phyloP scores from a whole-genome alignment of 352 stramenopile genomes.

The Globisporangium takayamanum region DNA sequence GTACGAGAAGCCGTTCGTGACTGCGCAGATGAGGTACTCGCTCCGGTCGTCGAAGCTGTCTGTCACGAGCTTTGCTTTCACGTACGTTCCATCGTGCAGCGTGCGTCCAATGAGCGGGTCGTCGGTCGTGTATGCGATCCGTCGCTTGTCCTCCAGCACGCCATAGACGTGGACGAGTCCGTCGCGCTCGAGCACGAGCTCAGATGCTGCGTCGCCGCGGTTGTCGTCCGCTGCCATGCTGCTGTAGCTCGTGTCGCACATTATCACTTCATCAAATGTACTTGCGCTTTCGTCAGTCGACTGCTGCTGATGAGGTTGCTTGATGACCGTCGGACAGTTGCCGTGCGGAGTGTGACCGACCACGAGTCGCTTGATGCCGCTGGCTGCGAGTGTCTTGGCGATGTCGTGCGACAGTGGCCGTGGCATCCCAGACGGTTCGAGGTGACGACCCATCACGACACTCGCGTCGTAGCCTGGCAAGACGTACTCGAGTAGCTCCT shows the following conservation, averaged over 20 bases:
- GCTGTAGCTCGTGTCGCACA: conserved; percentile 92
- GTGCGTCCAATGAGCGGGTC: conserved; percentile 38
- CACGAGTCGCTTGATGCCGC: conserved; percentile 80
- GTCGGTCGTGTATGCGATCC: conserved; percentile 37
- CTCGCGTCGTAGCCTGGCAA: conserved; percentile 49
- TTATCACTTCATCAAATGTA: conserved; percentile 77
- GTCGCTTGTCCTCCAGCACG: conserved; percentile 37
- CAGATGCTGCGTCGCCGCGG: conserved; percentile 63
- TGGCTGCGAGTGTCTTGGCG: conserved; percentile 45
- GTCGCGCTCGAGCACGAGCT: conserved; percentile 66
- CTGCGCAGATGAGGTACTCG: conserved; percentile 55
- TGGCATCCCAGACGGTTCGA: conserved; percentile 77
- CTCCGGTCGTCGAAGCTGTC: conserved; percentile 19
- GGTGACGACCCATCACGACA: conserved; percentile 67
- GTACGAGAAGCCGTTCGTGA: conserved; percentile 58
- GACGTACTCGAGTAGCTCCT: conserved; percentile 68
- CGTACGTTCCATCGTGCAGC: conserved; percentile 45
- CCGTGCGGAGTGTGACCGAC: conserved; percentile 91
- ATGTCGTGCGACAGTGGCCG: conserved; percentile 35
- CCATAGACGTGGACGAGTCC: conserved; percentile 45
- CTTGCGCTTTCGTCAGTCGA: background rate
- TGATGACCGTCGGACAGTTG: conserved; percentile 86
- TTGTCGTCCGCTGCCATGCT: conserved; percentile 67
- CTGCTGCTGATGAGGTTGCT: conserved; percentile 26
- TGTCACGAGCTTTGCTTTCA: conserved; percentile 48